Evolutionary conservation across 2,329 filamentous ascomycete genomes (phyloP).

Genomic region (Colletotrichum orchidophilum): DNA sequence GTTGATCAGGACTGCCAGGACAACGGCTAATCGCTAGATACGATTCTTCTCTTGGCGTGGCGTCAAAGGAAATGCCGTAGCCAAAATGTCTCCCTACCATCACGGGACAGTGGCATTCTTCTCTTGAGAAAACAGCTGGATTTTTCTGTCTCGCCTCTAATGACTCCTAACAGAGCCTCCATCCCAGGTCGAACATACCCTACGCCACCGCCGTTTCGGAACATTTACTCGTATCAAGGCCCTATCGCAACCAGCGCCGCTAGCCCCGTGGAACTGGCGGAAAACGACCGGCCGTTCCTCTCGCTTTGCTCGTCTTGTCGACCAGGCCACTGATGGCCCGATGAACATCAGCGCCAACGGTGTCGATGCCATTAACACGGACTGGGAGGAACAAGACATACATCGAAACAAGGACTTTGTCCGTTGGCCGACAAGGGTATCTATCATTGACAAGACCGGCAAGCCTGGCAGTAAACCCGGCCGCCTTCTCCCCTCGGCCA

Average conservation of each 20-base stretch:
- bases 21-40: constrained; percentile 6
- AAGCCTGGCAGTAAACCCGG: neutral
- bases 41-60: constrained; percentile 11
- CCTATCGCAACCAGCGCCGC: neutral
- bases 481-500: neutral
- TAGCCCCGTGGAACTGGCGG: neutral
- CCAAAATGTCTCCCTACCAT: constrained; percentile 16
- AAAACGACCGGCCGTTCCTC: neutral
- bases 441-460: neutral
- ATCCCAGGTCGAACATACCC: neutral
- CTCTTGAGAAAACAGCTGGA: constrained; percentile 8
- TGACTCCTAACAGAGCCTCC: neutral
- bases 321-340: constrained; percentile 5
- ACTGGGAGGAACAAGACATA: neutral
- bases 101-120: constrained; percentile 22
- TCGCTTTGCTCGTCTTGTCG: neutral
- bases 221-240: neutral
- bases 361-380: neutral
- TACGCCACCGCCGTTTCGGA: neutral
- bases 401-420: neutral
- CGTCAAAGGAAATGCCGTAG: constrained; percentile 5
- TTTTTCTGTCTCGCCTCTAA: neutral
- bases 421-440: neutral
- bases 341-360: neutral
- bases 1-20: neutral